Percentiles rank a stretch among this genome's conserved stretches.
Evolutionary conservation across 108 stramenopile genomes (phyloP).

Genomic region (Stephanodiscus minutulus): DNA sequence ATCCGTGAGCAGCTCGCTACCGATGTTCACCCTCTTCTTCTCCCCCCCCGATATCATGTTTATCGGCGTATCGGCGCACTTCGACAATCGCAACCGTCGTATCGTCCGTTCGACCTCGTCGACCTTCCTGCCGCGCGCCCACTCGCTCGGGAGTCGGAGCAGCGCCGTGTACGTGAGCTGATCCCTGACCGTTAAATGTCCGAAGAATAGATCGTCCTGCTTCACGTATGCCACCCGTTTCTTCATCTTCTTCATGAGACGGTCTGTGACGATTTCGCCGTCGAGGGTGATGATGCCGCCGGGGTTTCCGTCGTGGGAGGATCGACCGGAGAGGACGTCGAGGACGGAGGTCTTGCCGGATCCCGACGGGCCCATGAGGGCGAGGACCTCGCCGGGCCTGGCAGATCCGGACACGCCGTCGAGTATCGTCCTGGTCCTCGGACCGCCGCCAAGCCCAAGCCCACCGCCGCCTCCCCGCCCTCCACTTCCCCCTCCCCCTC

Average conservation of each 20-base stretch:
- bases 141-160: slow-evolving; percentile 53
- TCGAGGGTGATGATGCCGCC: slow-evolving; percentile 65
- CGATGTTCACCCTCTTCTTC: slow-evolving; percentile 83
- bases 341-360: slow-evolving; percentile 69
- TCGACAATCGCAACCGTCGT: slow-evolving; percentile 43
- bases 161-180: slow-evolving; percentile 75
- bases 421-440: slow-evolving; percentile 53
- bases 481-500: not conserved
- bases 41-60: slow-evolving; percentile 76
- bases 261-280: slow-evolving; percentile 39
- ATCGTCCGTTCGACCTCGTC: slow-evolving; percentile 65
- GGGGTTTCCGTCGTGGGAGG: slow-evolving; percentile 39
- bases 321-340: slow-evolving; percentile 65
- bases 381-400: slow-evolving; percentile 65
- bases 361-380: slow-evolving; percentile 80
- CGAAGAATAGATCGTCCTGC: slow-evolving; percentile 76
- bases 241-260: slow-evolving; percentile 58
- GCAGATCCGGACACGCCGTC: slow-evolving; percentile 66
- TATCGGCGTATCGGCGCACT: slow-evolving; percentile 70
- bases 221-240: slow-evolving; percentile 78
- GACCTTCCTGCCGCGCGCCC: slow-evolving; percentile 43
- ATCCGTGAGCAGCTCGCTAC: slow-evolving; percentile 72
- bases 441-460: too few relatives aligned
- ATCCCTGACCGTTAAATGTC: slow-evolving; percentile 76
- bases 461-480: too few relatives aligned